Base-by-base conservation (phyloP, 192 early-diverging fungal species). In the Glomus cerebriforme region DNA sequence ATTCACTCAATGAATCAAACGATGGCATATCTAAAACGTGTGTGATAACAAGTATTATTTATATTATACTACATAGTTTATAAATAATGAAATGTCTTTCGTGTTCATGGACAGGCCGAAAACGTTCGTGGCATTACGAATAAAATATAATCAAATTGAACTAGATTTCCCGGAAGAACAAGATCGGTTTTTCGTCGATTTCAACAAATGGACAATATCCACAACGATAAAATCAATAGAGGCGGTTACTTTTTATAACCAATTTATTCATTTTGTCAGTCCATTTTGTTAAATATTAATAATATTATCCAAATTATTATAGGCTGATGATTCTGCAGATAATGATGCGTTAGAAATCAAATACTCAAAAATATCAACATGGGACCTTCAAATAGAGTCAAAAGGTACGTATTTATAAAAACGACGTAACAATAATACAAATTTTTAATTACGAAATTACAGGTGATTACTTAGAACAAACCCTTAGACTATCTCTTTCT, bases 151-250 rank as follows among this genome's bases (percentile, higher is more conserved):
- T 62, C 58, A 39, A 75, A 37, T 19, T 34, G 73, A 75, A 34
- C 62, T 75, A 34, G 6, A 75, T 60, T 26, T 8, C 22, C 73
- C 73, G 3, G 73, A 75, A 22, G 32, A 34, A 19, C 73, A 75
- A 60, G 31, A 24, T 75, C 59, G 22, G 4, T 75, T 75, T n/a
- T 75, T 75, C 43, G 58, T 75, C 10, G 73, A 75, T 60, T 75
- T 75, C 34, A 75, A 75, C 24, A 58, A 35, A 75, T 75, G 58
- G 32, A 75, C 73, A 60, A 75, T 75, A 35, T 75, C 73, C 7
- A 35, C n/a, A 3, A 37, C 73, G 34, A 34, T 75, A 31, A 64
- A 12, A 29, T 29, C 62, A 15, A 64, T 9, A 29, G 62, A 64
- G 62, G n/a, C n/a, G n/a, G 62, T 64, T 54, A n/a, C 22, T 17